These are phyloP conservation scores for Hypoxylon sp. DNA, from an alignment of 2,329 filamentous ascomycete species.

Conservation along the genomic window DNA sequence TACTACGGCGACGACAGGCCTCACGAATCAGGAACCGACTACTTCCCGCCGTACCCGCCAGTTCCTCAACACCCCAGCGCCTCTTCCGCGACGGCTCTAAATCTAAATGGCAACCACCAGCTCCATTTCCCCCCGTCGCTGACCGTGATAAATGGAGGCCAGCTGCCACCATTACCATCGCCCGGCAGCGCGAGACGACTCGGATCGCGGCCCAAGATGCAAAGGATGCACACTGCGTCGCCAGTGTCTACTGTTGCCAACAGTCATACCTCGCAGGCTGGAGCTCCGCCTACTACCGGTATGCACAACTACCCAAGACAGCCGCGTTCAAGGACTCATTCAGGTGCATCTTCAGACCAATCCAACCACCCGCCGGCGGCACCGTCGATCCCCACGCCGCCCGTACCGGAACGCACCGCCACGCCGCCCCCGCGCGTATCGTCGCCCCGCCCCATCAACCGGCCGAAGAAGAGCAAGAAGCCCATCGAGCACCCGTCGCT, in stretches of 20 bases:
- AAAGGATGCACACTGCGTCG: slow-evolving; percentile 81
- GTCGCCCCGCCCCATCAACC: slow-evolving; percentile 62
- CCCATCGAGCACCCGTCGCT: slow-evolving; percentile 57
- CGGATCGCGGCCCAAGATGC: slow-evolving; percentile 62
- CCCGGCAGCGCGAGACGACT: slow-evolving; percentile 73
- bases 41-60: slow-evolving; percentile 52
- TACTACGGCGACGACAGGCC: slow-evolving; percentile 50
- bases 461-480: slow-evolving; percentile 67
- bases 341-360: slow-evolving; percentile 67
- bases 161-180: slow-evolving; percentile 83
- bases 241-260: slow-evolving; percentile 71
- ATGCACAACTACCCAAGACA: slow-evolving; percentile 57
- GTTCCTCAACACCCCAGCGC: slow-evolving; percentile 45
- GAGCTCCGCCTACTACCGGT: slow-evolving; percentile 53
- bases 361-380: slow-evolving; percentile 59
- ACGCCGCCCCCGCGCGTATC: slow-evolving; percentile 63
- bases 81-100: slow-evolving; percentile 44
- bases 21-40: slow-evolving; percentile 52
- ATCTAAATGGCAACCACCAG: slow-evolving; percentile 46
- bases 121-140: slow-evolving; percentile 72
- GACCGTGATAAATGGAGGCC: slow-evolving; percentile 82
- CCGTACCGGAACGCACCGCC: slow-evolving; percentile 67
- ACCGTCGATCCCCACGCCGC: slow-evolving; percentile 62
- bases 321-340: slow-evolving; percentile 68
- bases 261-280: slow-evolving; percentile 55